Conservation (phyloP, 2,329 filamentous ascomycete species). For the Alternaria sp. region DNA sequence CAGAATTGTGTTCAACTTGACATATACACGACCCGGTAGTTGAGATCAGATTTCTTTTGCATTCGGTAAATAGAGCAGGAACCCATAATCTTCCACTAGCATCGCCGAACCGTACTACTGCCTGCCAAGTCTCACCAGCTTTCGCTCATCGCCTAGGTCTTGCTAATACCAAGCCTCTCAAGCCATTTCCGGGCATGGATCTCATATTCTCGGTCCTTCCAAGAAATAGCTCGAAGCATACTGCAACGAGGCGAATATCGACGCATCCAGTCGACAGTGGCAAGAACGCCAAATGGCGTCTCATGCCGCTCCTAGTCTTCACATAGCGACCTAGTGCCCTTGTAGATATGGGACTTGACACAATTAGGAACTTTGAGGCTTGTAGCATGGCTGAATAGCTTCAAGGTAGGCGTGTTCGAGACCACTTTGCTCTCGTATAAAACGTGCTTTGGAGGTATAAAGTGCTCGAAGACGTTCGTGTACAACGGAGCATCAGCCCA, state of each 20-base stretch:
- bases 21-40: background rate
- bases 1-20: background rate
- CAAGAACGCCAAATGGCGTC: slow-evolving; percentile 7
- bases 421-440: background rate
- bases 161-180: slow-evolving; percentile 14
- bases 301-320: background rate
- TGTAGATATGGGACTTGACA: slow-evolving; percentile 5
- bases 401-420: background rate
- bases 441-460: slow-evolving; percentile 14
- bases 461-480: slow-evolving; percentile 8
- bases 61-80: background rate
- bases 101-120: slow-evolving; percentile 6
- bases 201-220: background rate
- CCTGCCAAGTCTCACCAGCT: slow-evolving; percentile 1
- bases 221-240: slow-evolving; percentile 6
- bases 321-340: slow-evolving; percentile 6
- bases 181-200: slow-evolving; percentile 14
- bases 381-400: slow-evolving; percentile 5
- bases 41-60: background rate
- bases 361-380: background rate
- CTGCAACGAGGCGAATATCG: slow-evolving; percentile 6
- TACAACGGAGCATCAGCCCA: slow-evolving; percentile 13
- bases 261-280: slow-evolving; percentile 16
- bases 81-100: background rate
- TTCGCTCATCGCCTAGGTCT: slow-evolving; percentile 6